A percentile compares a stretch with the other conserved stretches of the same genome.
Conservation (phyloP, 108 stramenopile genomes). For the Cyclotella kingstonii region DNA sequence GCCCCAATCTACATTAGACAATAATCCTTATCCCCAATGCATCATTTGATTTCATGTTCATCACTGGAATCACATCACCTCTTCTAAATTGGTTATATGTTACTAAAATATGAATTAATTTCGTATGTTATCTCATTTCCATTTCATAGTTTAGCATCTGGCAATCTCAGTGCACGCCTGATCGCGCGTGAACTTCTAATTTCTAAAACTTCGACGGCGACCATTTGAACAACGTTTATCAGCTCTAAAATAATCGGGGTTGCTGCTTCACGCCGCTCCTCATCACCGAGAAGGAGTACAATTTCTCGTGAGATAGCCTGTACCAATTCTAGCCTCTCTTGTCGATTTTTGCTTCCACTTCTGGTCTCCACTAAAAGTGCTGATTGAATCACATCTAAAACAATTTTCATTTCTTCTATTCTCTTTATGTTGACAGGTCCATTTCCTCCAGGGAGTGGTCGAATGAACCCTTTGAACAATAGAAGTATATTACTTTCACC, state of each 20-base stretch:
- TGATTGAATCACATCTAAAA: conserved; percentile 66
- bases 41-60: too few species aligned
- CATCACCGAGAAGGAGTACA: conserved; percentile 46
- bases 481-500: conserved; percentile 70
- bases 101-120: background rate
- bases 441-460: conserved; percentile 75
- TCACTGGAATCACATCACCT: too few species aligned
- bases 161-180: conserved; percentile 55
- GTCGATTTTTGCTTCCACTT: conserved; percentile 12
- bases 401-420: conserved; percentile 67
- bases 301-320: conserved; percentile 58
- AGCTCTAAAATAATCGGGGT: conserved; percentile 68
- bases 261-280: conserved; percentile 57
- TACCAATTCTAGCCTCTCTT: conserved; percentile 59
- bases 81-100: background rate
- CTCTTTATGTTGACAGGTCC: conserved; percentile 78
- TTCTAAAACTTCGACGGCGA: conserved; percentile 85
- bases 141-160: conserved; percentile 7
- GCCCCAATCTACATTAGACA: too few species aligned
- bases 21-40: too few species aligned
- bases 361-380: conserved; percentile 44
- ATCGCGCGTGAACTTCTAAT: conserved; percentile 80
- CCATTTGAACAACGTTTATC: conserved; percentile 70
- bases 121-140: background rate
- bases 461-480: conserved; percentile 58